Percentiles rank a stretch among this genome's conserved stretches.
Evolutionary conservation across 2,329 filamentous ascomycete genomes (phyloP).

Genomic region (Truncatella angustata): DNA sequence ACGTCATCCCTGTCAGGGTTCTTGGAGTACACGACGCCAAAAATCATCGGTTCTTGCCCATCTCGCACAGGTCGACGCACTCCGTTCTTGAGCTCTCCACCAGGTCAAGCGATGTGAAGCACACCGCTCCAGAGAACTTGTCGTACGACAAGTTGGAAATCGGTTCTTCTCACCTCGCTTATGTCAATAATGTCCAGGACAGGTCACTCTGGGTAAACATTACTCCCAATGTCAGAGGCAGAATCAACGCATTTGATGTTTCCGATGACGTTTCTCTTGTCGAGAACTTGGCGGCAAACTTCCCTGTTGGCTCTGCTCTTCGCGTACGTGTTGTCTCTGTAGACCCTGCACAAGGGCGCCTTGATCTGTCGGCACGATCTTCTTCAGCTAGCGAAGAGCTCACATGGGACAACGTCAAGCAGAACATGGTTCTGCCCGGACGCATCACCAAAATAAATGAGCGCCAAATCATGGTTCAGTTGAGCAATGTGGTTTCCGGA

Average conservation of each 20-base stretch:
- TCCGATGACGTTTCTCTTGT: constrained; percentile 82
- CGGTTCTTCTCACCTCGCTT: constrained; percentile 73
- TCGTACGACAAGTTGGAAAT: constrained; percentile 70
- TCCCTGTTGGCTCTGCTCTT: constrained; percentile 86
- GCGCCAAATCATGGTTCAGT: constrained; percentile 78
- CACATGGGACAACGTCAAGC: constrained; percentile 68
- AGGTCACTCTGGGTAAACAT: constrained; percentile 88
- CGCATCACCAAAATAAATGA: constrained; percentile 85
- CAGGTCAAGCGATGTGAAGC: constrained; percentile 66
- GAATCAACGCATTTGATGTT: constrained; percentile 78
- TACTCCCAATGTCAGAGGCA: constrained; percentile 82
- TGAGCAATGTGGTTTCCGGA: constrained; percentile 77
- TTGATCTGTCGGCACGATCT: constrained; percentile 82
- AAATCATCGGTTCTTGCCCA: constrained; percentile 87
- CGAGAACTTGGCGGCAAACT: constrained; percentile 72
- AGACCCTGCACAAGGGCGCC: constrained; percentile 67
- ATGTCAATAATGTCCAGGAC: constrained; percentile 84
- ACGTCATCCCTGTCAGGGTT: constrained; percentile 71
- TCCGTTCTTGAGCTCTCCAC: constrained; percentile 84
- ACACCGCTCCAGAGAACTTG: constrained; percentile 47
- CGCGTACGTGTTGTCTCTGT: constrained; percentile 75
- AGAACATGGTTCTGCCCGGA: constrained; percentile 78
- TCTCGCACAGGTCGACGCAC: constrained; percentile 80
- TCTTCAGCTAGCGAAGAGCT: constrained; percentile 55
- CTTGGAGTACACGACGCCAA: constrained; percentile 87